phyloP scores from a whole-genome alignment of 2,329 filamentous ascomycete species.

The Beauveria australis region DNA sequence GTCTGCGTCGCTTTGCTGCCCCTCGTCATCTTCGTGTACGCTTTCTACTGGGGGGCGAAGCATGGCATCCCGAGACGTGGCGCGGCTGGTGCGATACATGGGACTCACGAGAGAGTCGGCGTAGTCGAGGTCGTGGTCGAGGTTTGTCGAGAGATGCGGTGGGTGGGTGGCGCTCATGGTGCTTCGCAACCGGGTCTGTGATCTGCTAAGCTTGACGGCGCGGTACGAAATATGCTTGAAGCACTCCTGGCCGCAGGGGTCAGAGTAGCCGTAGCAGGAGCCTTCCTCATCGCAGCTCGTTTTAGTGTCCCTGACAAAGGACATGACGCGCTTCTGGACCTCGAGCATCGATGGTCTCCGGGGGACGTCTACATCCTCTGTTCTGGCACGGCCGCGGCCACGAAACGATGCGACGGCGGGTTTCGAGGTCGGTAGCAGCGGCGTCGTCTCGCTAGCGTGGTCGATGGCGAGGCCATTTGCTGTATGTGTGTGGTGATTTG shows the following conservation, averaged over 20 bases:
- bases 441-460: slow-evolving; percentile 36
- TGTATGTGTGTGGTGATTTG: slow-evolving; percentile 15
- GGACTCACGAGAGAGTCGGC: slow-evolving; percentile 24
- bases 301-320: slow-evolving; percentile 59
- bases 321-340: slow-evolving; percentile 50
- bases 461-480: slow-evolving; percentile 15
- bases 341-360: slow-evolving; percentile 46
- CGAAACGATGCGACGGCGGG: slow-evolving; percentile 17
- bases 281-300: slow-evolving; percentile 52
- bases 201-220: slow-evolving; percentile 22
- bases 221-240: slow-evolving; percentile 48
- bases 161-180: slow-evolving; percentile 28
- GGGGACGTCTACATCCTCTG: slow-evolving; percentile 21
- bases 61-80: slow-evolving; percentile 31
- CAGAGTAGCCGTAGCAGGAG: slow-evolving; percentile 56
- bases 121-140: slow-evolving; percentile 21
- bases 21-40: slow-evolving; percentile 14
- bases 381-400: slow-evolving; percentile 17
- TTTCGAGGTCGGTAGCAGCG: slow-evolving; percentile 32
- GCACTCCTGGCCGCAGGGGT: slow-evolving; percentile 58
- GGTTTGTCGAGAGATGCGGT: slow-evolving; percentile 18
- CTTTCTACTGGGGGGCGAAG: slow-evolving; percentile 13
- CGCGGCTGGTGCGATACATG: slow-evolving; percentile 27
- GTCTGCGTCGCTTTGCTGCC: slow-evolving; percentile 23
- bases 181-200: slow-evolving; percentile 32